Evolutionary conservation across 805 yeast species (phyloP).

Genomic region (Candida adriatica): DNA sequence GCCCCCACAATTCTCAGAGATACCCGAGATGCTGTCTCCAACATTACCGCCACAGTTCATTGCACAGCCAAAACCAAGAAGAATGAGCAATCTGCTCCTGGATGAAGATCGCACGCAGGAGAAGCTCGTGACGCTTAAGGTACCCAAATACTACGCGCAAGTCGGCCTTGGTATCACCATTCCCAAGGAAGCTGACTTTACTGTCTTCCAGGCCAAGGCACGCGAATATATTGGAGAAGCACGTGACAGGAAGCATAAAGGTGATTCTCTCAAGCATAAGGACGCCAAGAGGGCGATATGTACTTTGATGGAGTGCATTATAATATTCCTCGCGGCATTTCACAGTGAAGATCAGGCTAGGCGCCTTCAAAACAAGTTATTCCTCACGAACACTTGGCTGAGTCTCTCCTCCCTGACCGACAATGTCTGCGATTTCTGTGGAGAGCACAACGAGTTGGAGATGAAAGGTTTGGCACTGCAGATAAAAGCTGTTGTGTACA

Average conservation of each 20-base stretch:
- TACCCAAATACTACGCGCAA: constrained; percentile 6
- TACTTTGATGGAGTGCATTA: constrained; percentile 15
- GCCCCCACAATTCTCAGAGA: no score
- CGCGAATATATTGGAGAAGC: constrained; percentile 8
- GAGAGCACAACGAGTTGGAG: constrained; percentile 4
- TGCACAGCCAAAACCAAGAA: constrained; percentile 5
- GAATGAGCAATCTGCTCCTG: constrained; percentile 1
- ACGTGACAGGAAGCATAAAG: constrained; percentile 15
- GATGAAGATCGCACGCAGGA: constrained; percentile 1
- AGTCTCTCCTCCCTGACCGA: constrained; percentile 14
- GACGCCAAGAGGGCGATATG: constrained; percentile 7
- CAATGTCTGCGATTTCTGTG: constrained; percentile 4
- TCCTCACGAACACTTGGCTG: constrained; percentile 13
- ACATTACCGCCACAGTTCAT: constrained; percentile 14
- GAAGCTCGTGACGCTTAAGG: constrained; percentile 10
- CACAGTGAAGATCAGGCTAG: constrained; percentile 18
- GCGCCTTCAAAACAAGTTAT: constrained; percentile 8
- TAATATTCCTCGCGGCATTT: constrained; percentile 17
- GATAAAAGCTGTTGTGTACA: constrained; percentile 12
- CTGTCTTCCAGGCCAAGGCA: constrained; percentile 1
- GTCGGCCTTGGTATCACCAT: constrained; percentile 5
- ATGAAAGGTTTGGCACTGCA: constrained; percentile 14
- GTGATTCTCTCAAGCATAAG: constrained; percentile 7
- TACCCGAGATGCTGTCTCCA: no score
- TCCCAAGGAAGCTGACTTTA: constrained; percentile 1